Conservation (phyloP, 1,284 basidiomycete species). For the Mycena sp. region DNA sequence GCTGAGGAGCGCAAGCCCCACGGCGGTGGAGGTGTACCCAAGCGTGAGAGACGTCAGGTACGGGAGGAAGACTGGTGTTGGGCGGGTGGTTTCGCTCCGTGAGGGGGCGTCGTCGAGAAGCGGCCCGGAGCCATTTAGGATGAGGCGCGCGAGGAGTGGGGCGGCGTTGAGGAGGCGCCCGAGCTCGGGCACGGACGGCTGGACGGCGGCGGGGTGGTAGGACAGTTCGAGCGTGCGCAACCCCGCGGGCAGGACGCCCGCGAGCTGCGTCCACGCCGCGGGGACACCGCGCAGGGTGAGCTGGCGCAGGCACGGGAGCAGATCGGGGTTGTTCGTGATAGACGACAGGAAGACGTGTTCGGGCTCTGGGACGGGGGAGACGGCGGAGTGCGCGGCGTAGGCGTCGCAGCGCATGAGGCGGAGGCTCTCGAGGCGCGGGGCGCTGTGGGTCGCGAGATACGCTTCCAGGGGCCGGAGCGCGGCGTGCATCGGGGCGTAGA, state of each 20-base stretch:
- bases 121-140: slow-evolving; percentile 56
- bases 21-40: slow-evolving; percentile 49
- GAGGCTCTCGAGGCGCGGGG: slow-evolving; percentile 57
- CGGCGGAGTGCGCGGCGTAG: slow-evolving; percentile 53
- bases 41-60: slow-evolving; percentile 46
- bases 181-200: slow-evolving; percentile 53
- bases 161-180: slow-evolving; percentile 48
- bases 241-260: slow-evolving; percentile 39
- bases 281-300: slow-evolving; percentile 61
- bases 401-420: slow-evolving; percentile 67
- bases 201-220: slow-evolving; percentile 56
- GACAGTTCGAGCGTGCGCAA: slow-evolving; percentile 54
- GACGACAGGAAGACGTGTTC: slow-evolving; percentile 45
- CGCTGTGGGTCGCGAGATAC: slow-evolving; percentile 42
- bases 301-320: slow-evolving; percentile 50
- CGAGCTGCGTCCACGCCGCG: slow-evolving; percentile 53
- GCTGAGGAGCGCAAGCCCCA: slow-evolving; percentile 48
- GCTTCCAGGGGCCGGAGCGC: slow-evolving; percentile 55
- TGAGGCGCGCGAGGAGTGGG: slow-evolving; percentile 50
- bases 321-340: slow-evolving; percentile 20
- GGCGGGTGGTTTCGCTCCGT: slow-evolving; percentile 2
- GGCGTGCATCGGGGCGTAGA: slow-evolving; percentile 59
- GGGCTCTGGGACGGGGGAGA: slow-evolving; percentile 55
- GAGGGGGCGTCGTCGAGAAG: slow-evolving; percentile 31
- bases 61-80: slow-evolving; percentile 44